Percentiles rank a stretch among this genome's conserved stretches.
Evolutionary conservation across 768 basidiomycete species (phyloP).

Genomic region (Macrocybe gigantea): DNA sequence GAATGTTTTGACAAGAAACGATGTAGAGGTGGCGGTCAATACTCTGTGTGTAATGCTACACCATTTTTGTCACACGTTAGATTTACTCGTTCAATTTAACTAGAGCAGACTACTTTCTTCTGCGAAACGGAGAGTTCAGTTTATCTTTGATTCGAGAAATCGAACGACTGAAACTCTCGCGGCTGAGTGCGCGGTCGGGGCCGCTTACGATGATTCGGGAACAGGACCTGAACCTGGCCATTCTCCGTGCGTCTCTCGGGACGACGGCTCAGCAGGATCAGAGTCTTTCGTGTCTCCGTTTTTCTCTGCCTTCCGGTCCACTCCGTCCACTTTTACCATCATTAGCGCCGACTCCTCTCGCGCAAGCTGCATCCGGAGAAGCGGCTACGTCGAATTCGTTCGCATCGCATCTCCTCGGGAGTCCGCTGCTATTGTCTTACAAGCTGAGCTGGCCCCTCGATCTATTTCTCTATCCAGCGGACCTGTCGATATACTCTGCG

Average conservation of each 20-base stretch:
- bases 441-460: slow-evolving; percentile 82
- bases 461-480: slow-evolving; percentile 75
- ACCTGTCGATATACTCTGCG: slow-evolving; percentile 67
- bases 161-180: slow-evolving; percentile 75
- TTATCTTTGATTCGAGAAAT: slow-evolving; percentile 82
- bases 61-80: neutral
- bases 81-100: slow-evolving; percentile 9
- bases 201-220: slow-evolving; percentile 78
- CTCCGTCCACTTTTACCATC: slow-evolving; percentile 77
- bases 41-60: slow-evolving; percentile 55
- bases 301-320: slow-evolving; percentile 77
- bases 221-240: slow-evolving; percentile 82
- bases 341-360: slow-evolving; percentile 32
- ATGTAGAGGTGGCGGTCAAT: slow-evolving; percentile 80
- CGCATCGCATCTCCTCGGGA: slow-evolving; percentile 74
- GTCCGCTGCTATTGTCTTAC: slow-evolving; percentile 66
- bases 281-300: slow-evolving; percentile 65
- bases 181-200: slow-evolving; percentile 62
- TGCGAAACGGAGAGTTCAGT: slow-evolving; percentile 85
- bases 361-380: slow-evolving; percentile 29
- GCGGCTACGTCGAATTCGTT: slow-evolving; percentile 44
- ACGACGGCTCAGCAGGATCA: slow-evolving; percentile 86
- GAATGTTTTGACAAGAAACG: slow-evolving; percentile 77
- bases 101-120: slow-evolving; percentile 86
- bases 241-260: slow-evolving; percentile 83